Base-by-base conservation (phyloP, 495 filamentous ascomycete species). In the Xylaria palmicola region DNA sequence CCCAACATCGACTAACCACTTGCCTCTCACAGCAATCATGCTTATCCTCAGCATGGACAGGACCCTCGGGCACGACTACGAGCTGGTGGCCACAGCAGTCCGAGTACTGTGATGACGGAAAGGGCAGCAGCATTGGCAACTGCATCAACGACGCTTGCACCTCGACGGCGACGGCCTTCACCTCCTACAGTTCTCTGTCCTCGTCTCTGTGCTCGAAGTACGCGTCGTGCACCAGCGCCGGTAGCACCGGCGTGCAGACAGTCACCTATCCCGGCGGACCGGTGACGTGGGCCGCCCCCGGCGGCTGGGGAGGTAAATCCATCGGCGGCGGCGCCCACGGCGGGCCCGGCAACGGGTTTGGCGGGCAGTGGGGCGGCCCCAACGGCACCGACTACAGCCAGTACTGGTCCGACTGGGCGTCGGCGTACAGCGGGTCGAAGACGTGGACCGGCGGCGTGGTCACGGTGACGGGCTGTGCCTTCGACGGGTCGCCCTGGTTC, bases 391-490 rank as follows among this genome's bases (percentile, higher is more conserved):
- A 61, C 32, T 67, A 68, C 44, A 47, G 57, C 32, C 56, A 68
- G 59, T 71, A 71, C 54, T 71, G 68, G 68, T 66, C 63, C 44
- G 68, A 71, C 43, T 71, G 68, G 68, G 68, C 68, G 49, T 71
- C 68, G 3, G 68, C 68, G 5, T 68, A 64, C 56, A 36, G 30
- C 27, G 60, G 61, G 22, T 65, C 73, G 44, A 63, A 51, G 45
- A 78, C 77, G 55, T 80, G 75, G 76, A 64, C 73, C 9, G 75
- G 75, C 19, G 78, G 78, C 39, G 70, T 71, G 34, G 78, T 77
- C 41, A 80, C 78, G 32, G 75, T 80, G 3, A 80, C 77, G 3
- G 78, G 78, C 1, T 80, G 78, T 62, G 67, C 76, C 43, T 80
- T 75, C 68, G 62, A 67, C 59, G 78, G 78, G 10, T 75, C 72